Conservation (phyloP, 345 rosid genomes). For the Capsella bursapastoris region DNA sequence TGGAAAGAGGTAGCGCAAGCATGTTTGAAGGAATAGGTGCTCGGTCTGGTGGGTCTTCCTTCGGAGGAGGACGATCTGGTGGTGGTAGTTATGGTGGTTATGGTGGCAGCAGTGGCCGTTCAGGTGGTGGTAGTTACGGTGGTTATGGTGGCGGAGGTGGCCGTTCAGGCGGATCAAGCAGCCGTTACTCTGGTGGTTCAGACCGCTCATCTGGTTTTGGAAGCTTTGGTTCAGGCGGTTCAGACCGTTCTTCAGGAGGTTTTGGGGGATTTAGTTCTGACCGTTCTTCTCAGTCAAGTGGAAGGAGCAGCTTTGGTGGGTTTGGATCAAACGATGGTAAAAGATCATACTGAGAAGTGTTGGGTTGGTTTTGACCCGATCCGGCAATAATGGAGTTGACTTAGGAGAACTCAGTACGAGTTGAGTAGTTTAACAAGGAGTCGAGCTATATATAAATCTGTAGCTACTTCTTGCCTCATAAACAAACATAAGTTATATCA, state of each 20-base stretch:
- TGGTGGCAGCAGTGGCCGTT: constrained; percentile 36
- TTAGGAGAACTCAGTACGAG: constrained; percentile 6
- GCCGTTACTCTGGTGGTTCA: constrained; percentile 44
- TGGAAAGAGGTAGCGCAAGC: constrained; percentile 56
- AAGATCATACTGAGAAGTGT: constrained; percentile 37
- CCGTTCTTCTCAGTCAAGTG: constrained; percentile 50
- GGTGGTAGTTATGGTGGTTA: constrained; percentile 54
- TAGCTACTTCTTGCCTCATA: constrained; percentile 35
- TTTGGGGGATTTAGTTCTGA: constrained; percentile 51
- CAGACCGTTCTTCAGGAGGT: constrained; percentile 51
- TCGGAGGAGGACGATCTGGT: constrained; percentile 56
- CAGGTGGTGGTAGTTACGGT: constrained; percentile 56
- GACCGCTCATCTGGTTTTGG: constrained; percentile 53
- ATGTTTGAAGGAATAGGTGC: constrained; percentile 53
- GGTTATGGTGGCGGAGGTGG: constrained; percentile 38
- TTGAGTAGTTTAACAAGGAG: constrained; percentile 31
- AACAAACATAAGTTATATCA: constrained; percentile 27
- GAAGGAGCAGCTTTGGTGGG: constrained; percentile 45
- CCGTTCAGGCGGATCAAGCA: constrained; percentile 36
- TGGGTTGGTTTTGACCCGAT: constrained; percentile 32
- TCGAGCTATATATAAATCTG: constrained; percentile 33
- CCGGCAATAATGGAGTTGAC: constrained; percentile 31
- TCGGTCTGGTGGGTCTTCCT: constrained; percentile 45
- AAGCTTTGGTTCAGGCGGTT: constrained; percentile 44
- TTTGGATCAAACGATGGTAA: constrained; percentile 45